Percentiles rank a stretch among this genome's conserved stretches.
Evolutionary conservation across 176 grass and related monocot genomes (phyloP).

Genomic region (Chrysopogon serrulatus): DNA sequence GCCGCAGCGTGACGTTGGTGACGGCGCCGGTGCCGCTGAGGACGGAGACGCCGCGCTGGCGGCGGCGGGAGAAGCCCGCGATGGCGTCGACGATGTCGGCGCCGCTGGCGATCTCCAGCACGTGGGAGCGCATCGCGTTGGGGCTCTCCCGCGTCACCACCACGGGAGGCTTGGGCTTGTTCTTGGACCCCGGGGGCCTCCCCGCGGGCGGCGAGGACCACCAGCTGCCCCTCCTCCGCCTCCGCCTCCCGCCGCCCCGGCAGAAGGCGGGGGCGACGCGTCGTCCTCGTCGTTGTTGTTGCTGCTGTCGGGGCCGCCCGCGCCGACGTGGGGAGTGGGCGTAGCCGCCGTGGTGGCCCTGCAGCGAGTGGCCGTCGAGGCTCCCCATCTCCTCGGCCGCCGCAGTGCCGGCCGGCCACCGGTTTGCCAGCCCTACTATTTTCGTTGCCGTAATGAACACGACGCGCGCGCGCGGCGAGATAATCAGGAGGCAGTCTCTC

Average conservation of each 20-base stretch:
- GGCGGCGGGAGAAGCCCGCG: slow-evolving; percentile 61
- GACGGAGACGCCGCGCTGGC: slow-evolving; percentile 76
- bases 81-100: slow-evolving; percentile 87
- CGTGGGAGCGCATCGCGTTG: slow-evolving; percentile 86
- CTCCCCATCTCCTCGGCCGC: slow-evolving; percentile 58
- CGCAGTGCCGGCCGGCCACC: slow-evolving; percentile 65
- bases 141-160: slow-evolving; percentile 81
- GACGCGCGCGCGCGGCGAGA: neutral
- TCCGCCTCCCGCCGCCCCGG: neutral
- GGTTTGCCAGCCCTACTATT: slow-evolving; percentile 77
- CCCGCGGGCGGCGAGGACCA: slow-evolving; percentile 55
- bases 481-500: neutral
- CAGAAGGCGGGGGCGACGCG: slow-evolving; percentile 21
- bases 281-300: slow-evolving; percentile 58
- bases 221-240: neutral
- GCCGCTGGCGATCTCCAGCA: slow-evolving; percentile 87
- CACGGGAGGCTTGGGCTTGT: slow-evolving; percentile 88
- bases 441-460: neutral
- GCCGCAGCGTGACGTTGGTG: slow-evolving; percentile 72
- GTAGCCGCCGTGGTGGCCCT: slow-evolving; percentile 32
- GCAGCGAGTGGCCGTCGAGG: slow-evolving; percentile 50
- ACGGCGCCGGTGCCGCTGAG: slow-evolving; percentile 82
- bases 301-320: slow-evolving; percentile 5
- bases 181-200: slow-evolving; percentile 83
- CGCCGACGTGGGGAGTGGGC: slow-evolving; percentile 6